These are phyloP conservation scores for Symbiotaphrina buchneri DNA, from an alignment of 495 filamentous ascomycete species.

Conservation along the genomic window DNA sequence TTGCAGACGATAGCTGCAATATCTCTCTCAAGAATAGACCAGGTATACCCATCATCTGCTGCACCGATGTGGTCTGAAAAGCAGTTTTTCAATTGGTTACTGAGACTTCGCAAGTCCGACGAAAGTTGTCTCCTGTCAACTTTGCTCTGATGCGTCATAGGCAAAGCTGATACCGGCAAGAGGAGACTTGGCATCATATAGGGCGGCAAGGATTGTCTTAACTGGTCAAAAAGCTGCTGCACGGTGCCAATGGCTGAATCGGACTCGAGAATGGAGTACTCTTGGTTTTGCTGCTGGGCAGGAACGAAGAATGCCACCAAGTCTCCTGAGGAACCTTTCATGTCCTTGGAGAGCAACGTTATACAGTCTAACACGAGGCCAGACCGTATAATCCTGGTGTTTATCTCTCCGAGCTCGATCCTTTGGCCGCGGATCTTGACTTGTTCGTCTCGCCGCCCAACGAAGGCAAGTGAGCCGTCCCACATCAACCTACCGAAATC, in stretches of 20 bases:
- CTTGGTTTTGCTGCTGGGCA: conserved; percentile 9
- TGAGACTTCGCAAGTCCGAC: conserved; percentile 9
- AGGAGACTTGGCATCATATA: conserved; percentile 52
- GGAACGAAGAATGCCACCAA: conserved; percentile 38
- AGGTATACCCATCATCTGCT: conserved; percentile 9
- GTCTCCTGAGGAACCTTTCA: conserved; percentile 12
- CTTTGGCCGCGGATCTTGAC: conserved; percentile 65
- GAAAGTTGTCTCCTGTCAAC: conserved; percentile 26
- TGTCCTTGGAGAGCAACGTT: conserved; percentile 21
- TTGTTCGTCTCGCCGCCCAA: conserved; percentile 58
- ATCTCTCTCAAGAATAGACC: conserved; percentile 15
- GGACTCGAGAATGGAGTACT: conserved; percentile 1
- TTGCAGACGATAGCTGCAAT: conserved; percentile 27
- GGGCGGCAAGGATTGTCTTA: conserved; percentile 23
- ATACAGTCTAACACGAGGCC: conserved; percentile 23
- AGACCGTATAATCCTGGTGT: conserved; percentile 23
- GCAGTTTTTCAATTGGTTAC: conserved; percentile 1
- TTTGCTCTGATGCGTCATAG: conserved; percentile 40
- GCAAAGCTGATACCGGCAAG: conserved; percentile 39
- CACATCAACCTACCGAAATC: conserved; percentile 49
- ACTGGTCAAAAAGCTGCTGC: conserved; percentile 15
- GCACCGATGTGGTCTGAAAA: too few species aligned
- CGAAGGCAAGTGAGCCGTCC: conserved; percentile 45
- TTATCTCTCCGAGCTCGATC: conserved; percentile 62
- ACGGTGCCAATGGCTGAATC: conserved; percentile 7